These are phyloP conservation scores for Stephanodiscus minutulus DNA, from an alignment of 108 stramenopile species.

Conservation along the genomic window DNA sequence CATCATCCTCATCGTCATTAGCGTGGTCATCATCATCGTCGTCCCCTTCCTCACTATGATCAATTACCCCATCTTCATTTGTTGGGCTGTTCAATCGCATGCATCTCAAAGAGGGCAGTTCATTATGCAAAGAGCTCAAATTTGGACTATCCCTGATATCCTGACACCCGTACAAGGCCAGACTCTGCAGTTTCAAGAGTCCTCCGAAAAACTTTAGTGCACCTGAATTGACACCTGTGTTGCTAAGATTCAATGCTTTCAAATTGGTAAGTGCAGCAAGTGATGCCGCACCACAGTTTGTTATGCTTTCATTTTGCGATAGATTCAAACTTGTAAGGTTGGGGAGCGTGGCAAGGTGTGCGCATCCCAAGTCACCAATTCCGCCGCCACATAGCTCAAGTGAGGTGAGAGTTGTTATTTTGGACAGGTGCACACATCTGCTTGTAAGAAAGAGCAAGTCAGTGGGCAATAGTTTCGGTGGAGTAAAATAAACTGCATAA, in stretches of 20 bases:
- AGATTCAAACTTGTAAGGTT: constrained; percentile 75
- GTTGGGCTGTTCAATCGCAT: constrained; percentile 60
- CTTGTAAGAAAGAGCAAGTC: not conserved
- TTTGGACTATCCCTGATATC: constrained; percentile 57
- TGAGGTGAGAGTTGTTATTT: constrained; percentile 79
- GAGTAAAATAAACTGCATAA: constrained; percentile 1
- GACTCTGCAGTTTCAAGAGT: constrained; percentile 60
- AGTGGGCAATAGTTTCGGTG: not conserved
- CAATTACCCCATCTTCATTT: constrained; percentile 67
- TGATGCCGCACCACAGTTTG: constrained; percentile 77
- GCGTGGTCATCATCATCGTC: constrained; percentile 22
- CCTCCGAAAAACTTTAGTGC: constrained; percentile 67
- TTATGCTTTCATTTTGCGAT: constrained; percentile 84
- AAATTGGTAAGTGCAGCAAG: constrained; percentile 73
- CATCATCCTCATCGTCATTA: constrained; percentile 25
- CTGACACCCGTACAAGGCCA: constrained; percentile 77
- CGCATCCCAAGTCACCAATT: constrained; percentile 75
- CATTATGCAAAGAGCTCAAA: constrained; percentile 61
- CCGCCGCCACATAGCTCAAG: constrained; percentile 87
- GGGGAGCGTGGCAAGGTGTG: constrained; percentile 62
- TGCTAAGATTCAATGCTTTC: constrained; percentile 78
- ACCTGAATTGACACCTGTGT: constrained; percentile 70
- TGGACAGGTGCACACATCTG: constrained; percentile 63
- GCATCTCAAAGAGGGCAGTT: constrained; percentile 73
- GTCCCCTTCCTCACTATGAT: constrained; percentile 24